Conservation (phyloP, 495 filamentous ascomycete species). For the Penicillium tannophilum region DNA sequence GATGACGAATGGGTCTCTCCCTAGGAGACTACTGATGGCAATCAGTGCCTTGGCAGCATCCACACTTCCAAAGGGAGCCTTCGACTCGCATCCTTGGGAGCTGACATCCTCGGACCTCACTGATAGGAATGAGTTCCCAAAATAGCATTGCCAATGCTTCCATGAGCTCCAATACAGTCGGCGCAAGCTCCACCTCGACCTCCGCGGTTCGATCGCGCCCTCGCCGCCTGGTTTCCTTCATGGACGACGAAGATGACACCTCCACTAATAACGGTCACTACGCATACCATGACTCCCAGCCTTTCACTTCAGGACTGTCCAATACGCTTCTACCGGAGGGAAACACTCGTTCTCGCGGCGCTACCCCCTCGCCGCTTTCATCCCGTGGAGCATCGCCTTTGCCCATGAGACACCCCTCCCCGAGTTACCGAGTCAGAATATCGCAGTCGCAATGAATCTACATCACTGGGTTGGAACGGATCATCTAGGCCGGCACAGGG, state of each 20-base stretch:
- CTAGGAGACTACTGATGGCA: conserved; percentile 47
- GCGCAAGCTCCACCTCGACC: conserved; percentile 37
- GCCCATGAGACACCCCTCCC: conserved; percentile 50
- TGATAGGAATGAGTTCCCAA: conserved; percentile 50
- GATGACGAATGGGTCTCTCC: conserved; percentile 49
- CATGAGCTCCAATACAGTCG: conserved; percentile 37
- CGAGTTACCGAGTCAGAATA: conserved; percentile 33
- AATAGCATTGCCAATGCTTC: conserved; percentile 42
- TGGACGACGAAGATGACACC: conserved; percentile 38
- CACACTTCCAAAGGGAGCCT: conserved; percentile 30
- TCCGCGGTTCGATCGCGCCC: conserved; percentile 47
- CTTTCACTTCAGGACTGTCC: conserved; percentile 36
- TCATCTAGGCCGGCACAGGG: conserved; percentile 33
- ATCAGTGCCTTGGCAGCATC: conserved; percentile 43
- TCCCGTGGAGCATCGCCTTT: conserved; percentile 52
- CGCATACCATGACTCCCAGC: conserved; percentile 30
- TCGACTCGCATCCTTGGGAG: conserved; percentile 24
- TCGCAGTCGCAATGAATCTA: conserved; percentile 25
- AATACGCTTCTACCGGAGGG: conserved; percentile 32
- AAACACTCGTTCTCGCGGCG: conserved; percentile 40
- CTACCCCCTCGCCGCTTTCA: conserved; percentile 45
- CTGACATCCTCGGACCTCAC: conserved; percentile 18
- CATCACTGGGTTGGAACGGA: conserved; percentile 35
- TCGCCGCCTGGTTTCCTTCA: conserved; percentile 47
- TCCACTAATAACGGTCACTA: conserved; percentile 16